phyloP scores from a whole-genome alignment of 495 filamentous ascomycete species.

The Tuber brumale region DNA sequence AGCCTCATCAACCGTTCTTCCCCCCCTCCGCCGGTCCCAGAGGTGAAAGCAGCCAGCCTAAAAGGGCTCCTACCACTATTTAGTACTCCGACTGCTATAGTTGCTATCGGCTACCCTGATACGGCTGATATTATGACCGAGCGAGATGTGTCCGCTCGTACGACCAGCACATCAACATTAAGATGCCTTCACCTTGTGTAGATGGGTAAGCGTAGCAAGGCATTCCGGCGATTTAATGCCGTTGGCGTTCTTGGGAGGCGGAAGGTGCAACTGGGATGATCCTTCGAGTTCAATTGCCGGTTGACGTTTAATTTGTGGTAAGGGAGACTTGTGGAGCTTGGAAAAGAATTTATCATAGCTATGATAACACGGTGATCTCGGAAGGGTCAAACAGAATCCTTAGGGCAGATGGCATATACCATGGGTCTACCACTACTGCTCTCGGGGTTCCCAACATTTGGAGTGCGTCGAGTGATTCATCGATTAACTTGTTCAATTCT shows the following conservation, averaged over 20 bases:
- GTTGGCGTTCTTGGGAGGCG: constrained; percentile 8
- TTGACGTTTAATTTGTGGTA: not conserved
- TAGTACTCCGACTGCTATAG: constrained; percentile 15
- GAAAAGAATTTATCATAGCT: not conserved
- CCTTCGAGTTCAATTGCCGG: constrained; percentile 27
- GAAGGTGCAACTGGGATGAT: constrained; percentile 15
- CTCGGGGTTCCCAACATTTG: constrained; percentile 27
- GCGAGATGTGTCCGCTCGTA: constrained; percentile 14
- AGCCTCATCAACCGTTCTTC: constrained; percentile 18
- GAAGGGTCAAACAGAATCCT: not conserved
- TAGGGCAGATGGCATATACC: constrained; percentile 11
- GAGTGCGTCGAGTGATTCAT: constrained; percentile 33
- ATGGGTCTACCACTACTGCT: constrained; percentile 9
- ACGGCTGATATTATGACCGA: constrained; percentile 8
- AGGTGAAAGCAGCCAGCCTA: constrained; percentile 13
- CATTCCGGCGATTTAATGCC: constrained; percentile 17
- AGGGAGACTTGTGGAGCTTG: not conserved
- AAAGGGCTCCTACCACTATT: constrained; percentile 17
- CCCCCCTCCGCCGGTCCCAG: not conserved
- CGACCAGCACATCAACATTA: constrained; percentile 20
- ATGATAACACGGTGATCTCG: not conserved
- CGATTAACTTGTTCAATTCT: constrained; percentile 6
- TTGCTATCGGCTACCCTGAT: constrained; percentile 26
- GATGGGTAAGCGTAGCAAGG: constrained; percentile 21
- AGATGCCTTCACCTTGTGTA: constrained; percentile 31